Evolutionary conservation across 306 rosid species (phyloP).

Genomic region (Vachellia collinsii): DNA sequence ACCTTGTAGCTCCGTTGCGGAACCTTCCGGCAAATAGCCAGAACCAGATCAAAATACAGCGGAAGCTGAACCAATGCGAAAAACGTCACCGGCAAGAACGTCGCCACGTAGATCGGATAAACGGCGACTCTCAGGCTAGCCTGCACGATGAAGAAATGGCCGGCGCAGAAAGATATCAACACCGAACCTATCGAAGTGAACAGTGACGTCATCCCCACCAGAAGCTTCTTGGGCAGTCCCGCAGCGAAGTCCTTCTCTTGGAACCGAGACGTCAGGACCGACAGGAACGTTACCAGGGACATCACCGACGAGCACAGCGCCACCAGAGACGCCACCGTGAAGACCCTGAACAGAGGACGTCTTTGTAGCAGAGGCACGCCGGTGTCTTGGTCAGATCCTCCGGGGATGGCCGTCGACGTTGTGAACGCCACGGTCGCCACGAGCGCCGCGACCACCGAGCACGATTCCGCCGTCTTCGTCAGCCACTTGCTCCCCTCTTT

Average conservation of each 20-base stretch:
- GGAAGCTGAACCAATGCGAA: conserved; percentile 54
- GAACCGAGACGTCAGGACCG: conserved; percentile 50
- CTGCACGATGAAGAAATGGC: conserved; percentile 43
- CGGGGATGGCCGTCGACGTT: conserved; percentile 60
- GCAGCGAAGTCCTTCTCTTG: conserved; percentile 53
- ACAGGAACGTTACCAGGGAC: conserved; percentile 48
- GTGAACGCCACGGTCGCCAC: conserved; percentile 70
- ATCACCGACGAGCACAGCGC: conserved; percentile 66
- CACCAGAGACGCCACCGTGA: conserved; percentile 49
- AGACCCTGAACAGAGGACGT: conserved; percentile 43
- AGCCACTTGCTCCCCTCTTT: conserved; percentile 63
- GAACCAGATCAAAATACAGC: conserved; percentile 43
- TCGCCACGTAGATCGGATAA: conserved; percentile 46
- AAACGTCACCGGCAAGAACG: conserved; percentile 50
- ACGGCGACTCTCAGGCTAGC: conserved; percentile 33
- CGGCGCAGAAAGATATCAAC: conserved; percentile 51
- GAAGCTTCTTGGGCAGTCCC: conserved; percentile 54
- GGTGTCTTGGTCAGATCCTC: conserved; percentile 39
- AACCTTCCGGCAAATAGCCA: conserved; percentile 46
- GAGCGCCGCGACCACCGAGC: conserved; percentile 68
- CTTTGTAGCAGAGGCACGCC: conserved; percentile 48
- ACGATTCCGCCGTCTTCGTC: conserved; percentile 53
- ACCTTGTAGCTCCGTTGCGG: conserved; percentile 55
- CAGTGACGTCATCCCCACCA: conserved; percentile 49
- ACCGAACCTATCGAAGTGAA: conserved; percentile 47